Evolutionary conservation across 805 yeast species (phyloP).

Genomic region (Clavispora santaluciae): DNA sequence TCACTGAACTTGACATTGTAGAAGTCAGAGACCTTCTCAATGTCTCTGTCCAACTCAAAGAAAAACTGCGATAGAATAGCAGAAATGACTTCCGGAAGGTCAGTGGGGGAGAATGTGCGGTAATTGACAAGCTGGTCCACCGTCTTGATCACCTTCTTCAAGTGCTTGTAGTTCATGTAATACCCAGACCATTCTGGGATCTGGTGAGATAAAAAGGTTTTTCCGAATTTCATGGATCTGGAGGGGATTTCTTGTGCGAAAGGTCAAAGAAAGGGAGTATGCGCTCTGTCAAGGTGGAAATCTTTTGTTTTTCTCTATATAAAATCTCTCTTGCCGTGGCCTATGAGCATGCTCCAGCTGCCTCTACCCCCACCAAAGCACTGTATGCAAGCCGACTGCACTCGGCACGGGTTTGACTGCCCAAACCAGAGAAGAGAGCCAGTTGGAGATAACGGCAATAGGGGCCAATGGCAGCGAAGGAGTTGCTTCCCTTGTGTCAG

Average conservation of each 20-base stretch:
- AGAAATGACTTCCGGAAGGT: conserved; percentile 33
- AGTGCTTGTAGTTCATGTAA: conserved; percentile 80
- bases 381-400: neutral
- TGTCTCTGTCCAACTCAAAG: conserved; percentile 71
- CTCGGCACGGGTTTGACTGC: neutral
- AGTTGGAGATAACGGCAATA: too few relatives aligned
- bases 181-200: conserved; percentile 88
- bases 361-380: neutral
- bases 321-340: neutral
- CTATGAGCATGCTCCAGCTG: neutral
- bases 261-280: neutral
- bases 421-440: neutral
- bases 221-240: conserved; percentile 68
- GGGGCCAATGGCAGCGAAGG: too few relatives aligned
- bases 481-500: too few relatives aligned
- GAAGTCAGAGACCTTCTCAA: conserved; percentile 76
- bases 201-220: conserved; percentile 74
- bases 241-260: neutral
- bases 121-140: conserved; percentile 43
- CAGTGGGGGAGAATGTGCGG: conserved; percentile 18
- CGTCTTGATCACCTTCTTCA: conserved; percentile 75
- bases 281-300: neutral
- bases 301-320: neutral
- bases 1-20: conserved; percentile 70
- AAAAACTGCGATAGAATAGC: conserved; percentile 61